A percentile compares a stretch with the other conserved stretches of the same genome.
These are phyloP conservation scores for Diversispora eburnea DNA, from an alignment of 192 early-diverging fungal species.

Conservation along the genomic window DNA sequence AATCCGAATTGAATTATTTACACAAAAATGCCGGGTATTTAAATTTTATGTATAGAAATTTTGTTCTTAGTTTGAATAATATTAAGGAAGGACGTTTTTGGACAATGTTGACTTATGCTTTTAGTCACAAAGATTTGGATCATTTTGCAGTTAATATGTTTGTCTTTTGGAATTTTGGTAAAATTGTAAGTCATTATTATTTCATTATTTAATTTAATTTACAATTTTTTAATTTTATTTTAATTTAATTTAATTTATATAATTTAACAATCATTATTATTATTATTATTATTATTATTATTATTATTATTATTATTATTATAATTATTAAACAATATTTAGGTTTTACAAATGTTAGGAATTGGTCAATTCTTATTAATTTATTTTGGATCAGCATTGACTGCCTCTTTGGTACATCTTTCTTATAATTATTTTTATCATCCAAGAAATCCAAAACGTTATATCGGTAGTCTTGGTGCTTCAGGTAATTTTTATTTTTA, in stretches of 20 bases:
- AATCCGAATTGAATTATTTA: background rate
- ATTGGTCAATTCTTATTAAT: constrained; percentile 34
- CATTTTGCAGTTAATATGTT: constrained; percentile 43
- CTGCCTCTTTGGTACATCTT: constrained; percentile 32
- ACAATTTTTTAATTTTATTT: constrained; percentile 15
- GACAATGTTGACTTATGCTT: constrained; percentile 32
- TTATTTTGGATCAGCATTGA: constrained; percentile 34
- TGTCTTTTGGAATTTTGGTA: constrained; percentile 38
- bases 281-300: no score
- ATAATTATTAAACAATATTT: background rate
- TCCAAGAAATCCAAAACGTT: constrained; percentile 18
- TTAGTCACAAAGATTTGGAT: constrained; percentile 35
- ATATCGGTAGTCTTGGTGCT: constrained; percentile 35
- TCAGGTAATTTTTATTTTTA: constrained; percentile 31
- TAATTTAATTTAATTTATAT: constrained; percentile 18
- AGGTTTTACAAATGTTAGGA: constrained; percentile 36
- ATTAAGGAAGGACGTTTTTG: constrained; percentile 31
- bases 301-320: no score
- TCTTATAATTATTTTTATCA: constrained; percentile 32
- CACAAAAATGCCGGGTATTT: background rate
- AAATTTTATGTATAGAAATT: constrained; percentile 37
- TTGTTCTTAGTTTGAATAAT: constrained; percentile 25
- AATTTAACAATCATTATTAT: background rate
- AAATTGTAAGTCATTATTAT: constrained; percentile 8
- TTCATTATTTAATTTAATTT: constrained; percentile 24